A percentile compares a stretch with the other conserved stretches of the same genome.
phyloP scores from a whole-genome alignment of 2,329 filamentous ascomycete genomes.

The Claviceps monticola region DNA sequence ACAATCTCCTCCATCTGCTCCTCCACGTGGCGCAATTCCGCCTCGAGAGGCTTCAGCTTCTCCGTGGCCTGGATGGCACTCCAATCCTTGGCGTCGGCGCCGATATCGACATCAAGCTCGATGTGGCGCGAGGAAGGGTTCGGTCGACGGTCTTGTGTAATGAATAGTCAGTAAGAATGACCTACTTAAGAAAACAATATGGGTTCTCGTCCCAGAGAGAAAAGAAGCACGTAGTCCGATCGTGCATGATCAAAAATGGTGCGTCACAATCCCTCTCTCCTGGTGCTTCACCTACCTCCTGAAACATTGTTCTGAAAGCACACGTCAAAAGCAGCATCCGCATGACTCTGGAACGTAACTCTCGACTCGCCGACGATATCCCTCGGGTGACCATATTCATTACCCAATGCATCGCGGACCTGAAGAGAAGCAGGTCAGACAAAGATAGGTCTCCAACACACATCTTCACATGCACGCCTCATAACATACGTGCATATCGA shows the following conservation, averaged over 20 bases:
- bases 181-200: not conserved
- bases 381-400: slow-evolving; percentile 86
- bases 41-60: slow-evolving; percentile 95
- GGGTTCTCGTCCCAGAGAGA: not conserved
- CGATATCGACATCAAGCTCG: slow-evolving; percentile 91
- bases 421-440: slow-evolving; percentile 22
- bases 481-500: slow-evolving; percentile 76
- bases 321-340: slow-evolving; percentile 86
- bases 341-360: slow-evolving; percentile 86
- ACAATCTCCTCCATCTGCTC: slow-evolving; percentile 85
- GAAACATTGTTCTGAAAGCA: slow-evolving; percentile 83
- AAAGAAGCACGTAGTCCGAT: not conserved
- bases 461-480: not conserved
- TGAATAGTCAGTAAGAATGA: not conserved
- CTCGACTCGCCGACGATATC: slow-evolving; percentile 86
- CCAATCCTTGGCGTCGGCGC: slow-evolving; percentile 97
- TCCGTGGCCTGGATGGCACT: slow-evolving; percentile 88
- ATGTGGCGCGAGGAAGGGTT: slow-evolving; percentile 51
- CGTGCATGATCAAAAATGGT: no score
- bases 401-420: slow-evolving; percentile 91
- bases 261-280: not conserved
- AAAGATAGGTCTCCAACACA: not conserved
- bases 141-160: slow-evolving; percentile 22
- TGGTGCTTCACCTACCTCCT: slow-evolving; percentile 39
- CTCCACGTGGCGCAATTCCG: slow-evolving; percentile 82